Conservation (phyloP, 768 basidiomycete genomes). For the Panaeolus cyanescens region DNA sequence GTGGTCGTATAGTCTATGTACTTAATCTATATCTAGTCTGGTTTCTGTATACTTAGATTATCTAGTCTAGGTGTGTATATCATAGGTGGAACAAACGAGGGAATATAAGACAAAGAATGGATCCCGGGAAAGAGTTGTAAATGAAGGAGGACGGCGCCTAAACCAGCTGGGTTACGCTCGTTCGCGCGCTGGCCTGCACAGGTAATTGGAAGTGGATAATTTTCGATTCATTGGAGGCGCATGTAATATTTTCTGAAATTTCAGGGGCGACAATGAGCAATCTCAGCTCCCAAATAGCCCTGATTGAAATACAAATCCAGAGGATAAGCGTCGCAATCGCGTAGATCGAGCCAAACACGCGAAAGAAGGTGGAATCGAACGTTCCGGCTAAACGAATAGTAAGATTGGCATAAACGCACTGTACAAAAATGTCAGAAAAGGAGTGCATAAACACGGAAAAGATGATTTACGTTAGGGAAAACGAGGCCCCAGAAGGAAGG, state of each 20-base stretch:
- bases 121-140: no score
- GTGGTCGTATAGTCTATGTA: no score
- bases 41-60: no score
- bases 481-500: conserved; percentile 69
- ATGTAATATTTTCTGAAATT: not conserved
- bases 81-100: no score
- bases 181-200: not conserved
- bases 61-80: not conserved
- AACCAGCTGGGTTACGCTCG: not conserved
- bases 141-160: no score
- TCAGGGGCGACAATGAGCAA: conserved; percentile 8
- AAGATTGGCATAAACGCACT: conserved; percentile 38
- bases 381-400: conserved; percentile 52
- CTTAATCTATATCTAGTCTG: no score
- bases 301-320: conserved; percentile 50
- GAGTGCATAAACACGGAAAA: no score
- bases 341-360: conserved; percentile 59
- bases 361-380: conserved; percentile 57
- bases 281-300: conserved; percentile 37
- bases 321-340: conserved; percentile 49
- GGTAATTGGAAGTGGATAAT: not conserved
- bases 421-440: not conserved
- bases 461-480: conserved; percentile 66
- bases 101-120: no score
- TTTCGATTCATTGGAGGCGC: not conserved